Conservation (phyloP, 495 filamentous ascomycete species). For the Aspergillus cavernicola region DNA sequence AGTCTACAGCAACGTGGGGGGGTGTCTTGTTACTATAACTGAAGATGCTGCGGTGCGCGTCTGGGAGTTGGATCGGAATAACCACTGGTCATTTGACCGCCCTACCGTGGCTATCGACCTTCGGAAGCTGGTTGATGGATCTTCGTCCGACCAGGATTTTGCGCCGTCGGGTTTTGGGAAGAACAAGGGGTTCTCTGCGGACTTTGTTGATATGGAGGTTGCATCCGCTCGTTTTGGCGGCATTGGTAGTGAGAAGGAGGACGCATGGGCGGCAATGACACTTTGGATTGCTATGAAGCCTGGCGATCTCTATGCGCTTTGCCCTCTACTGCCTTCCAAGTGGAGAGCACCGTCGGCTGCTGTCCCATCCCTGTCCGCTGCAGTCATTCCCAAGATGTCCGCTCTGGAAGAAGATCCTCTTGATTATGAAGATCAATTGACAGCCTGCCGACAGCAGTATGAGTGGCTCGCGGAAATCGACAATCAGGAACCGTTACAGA, state of each 20-base stretch:
- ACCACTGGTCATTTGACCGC: constrained; percentile 78
- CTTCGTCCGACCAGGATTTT: constrained; percentile 71
- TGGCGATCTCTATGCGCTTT: constrained; percentile 87
- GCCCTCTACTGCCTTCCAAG: constrained; percentile 75
- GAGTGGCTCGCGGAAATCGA: constrained; percentile 83
- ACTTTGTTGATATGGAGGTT: constrained; percentile 81
- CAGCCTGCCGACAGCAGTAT: constrained; percentile 59
- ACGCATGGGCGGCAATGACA: constrained; percentile 87
- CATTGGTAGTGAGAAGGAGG: constrained; percentile 56
- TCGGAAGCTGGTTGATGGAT: constrained; percentile 75
- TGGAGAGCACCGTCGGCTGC: constrained; percentile 75
- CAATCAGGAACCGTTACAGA: constrained; percentile 60
- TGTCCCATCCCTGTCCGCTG: constrained; percentile 71
- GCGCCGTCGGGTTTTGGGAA: constrained; percentile 62
- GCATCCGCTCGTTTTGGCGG: constrained; percentile 80
- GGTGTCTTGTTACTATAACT: constrained; percentile 76
- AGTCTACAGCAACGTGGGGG: constrained; percentile 52
- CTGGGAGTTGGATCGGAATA: constrained; percentile 78
- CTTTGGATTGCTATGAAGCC: constrained; percentile 86
- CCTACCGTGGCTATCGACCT: constrained; percentile 80
- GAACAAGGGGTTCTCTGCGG: constrained; percentile 78
- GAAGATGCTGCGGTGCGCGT: constrained; percentile 78
- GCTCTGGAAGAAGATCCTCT: constrained; percentile 56
- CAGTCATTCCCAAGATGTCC: constrained; percentile 63
- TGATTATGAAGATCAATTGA: constrained; percentile 47